phyloP scores from a whole-genome alignment of 495 filamentous ascomycete species.

The Tricharina praecox region DNA sequence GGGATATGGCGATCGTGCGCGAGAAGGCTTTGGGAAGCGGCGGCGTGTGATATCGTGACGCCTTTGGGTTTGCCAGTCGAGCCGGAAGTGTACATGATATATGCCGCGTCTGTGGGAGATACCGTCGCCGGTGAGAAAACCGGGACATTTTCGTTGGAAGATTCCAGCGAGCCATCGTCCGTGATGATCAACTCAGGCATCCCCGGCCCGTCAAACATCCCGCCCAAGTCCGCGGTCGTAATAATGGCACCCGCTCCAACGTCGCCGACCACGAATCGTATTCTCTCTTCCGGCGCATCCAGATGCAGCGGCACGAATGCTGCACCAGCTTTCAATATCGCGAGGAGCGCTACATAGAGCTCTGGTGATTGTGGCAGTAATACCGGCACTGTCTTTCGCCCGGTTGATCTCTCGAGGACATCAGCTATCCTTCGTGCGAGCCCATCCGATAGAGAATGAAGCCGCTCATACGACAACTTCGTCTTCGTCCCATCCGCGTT shows the following conservation, averaged over 20 bases:
- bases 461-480: constrained; percentile 38
- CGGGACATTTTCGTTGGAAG: not conserved
- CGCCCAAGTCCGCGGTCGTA: constrained; percentile 29
- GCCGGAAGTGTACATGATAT: constrained; percentile 83
- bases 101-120: constrained; percentile 41
- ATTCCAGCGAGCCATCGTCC: constrained; percentile 18
- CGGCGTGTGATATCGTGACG: constrained; percentile 57
- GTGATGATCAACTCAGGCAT: constrained; percentile 28
- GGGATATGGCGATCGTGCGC: constrained; percentile 64
- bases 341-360: constrained; percentile 55
- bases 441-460: constrained; percentile 38
- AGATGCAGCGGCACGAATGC: constrained; percentile 65
- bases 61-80: constrained; percentile 84
- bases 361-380: constrained; percentile 51
- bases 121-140: not conserved
- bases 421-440: not conserved
- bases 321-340: constrained; percentile 55
- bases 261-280: constrained; percentile 57
- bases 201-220: constrained; percentile 24
- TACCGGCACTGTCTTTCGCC: constrained; percentile 43
- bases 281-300: constrained; percentile 53
- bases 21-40: constrained; percentile 57
- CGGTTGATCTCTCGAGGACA: not conserved
- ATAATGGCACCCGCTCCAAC: constrained; percentile 42
- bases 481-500: constrained; percentile 30